phyloP scores from a whole-genome alignment of 495 filamentous ascomycete species.

The Staphylotrichum tortipilum region DNA sequence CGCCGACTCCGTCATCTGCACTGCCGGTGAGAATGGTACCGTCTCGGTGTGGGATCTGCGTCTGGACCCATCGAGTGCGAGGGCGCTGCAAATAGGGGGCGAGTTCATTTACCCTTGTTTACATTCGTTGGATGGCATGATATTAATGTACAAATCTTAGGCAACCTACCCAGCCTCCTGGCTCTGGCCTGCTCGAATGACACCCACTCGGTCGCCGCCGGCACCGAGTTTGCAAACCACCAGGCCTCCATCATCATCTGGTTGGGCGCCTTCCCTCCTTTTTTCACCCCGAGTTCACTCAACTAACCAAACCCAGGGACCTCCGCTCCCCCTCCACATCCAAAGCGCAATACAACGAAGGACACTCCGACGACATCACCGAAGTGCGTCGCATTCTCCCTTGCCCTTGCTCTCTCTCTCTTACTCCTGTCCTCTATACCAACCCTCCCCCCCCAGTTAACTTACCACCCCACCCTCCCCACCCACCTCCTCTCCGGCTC shows the following conservation, averaged over 20 bases:
- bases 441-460: slow-evolving; percentile 38
- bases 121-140: slow-evolving; percentile 16
- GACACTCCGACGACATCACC: slow-evolving; percentile 89
- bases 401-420: slow-evolving; percentile 31
- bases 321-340: slow-evolving; percentile 47
- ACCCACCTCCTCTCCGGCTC: slow-evolving; percentile 71
- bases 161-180: slow-evolving; percentile 42
- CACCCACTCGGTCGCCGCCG: slow-evolving; percentile 57
- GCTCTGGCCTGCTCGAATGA: slow-evolving; percentile 56
- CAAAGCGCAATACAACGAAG: slow-evolving; percentile 63
- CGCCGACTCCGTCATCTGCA: slow-evolving; percentile 39
- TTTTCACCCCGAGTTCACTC: too few species aligned
- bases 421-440: background rate
- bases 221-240: slow-evolving; percentile 67
- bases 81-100: slow-evolving; percentile 37
- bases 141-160: slow-evolving; percentile 16
- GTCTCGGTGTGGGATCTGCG: slow-evolving; percentile 52
- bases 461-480: slow-evolving; percentile 58
- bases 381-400: slow-evolving; percentile 61
- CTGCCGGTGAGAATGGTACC: slow-evolving; percentile 54
- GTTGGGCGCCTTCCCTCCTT: too few species aligned
- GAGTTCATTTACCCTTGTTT: slow-evolving; percentile 23
- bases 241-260: slow-evolving; percentile 69
- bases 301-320: slow-evolving; percentile 49
- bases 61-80: slow-evolving; percentile 23